Conservation (phyloP, 2,329 filamentous ascomycete genomes). For the Claviceps capensis region DNA sequence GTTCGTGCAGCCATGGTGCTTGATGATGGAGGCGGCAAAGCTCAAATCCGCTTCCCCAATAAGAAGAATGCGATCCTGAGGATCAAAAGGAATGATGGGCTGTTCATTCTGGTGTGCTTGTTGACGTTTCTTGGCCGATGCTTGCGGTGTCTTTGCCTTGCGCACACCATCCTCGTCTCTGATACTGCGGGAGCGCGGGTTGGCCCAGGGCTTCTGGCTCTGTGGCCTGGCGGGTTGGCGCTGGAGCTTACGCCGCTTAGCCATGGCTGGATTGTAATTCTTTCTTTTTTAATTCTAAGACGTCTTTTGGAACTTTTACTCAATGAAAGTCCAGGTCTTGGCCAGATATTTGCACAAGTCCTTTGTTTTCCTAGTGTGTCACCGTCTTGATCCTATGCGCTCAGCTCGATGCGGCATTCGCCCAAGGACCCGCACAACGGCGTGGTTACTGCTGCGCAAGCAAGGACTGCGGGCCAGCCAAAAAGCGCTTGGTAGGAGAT, state of each 20-base stretch:
- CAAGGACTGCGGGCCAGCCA: no score
- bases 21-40: constrained; percentile 54
- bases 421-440: no score
- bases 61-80: constrained; percentile 56
- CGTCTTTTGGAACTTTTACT: background rate
- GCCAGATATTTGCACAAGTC: no score
- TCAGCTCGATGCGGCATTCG: background rate
- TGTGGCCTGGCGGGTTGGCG: constrained; percentile 8
- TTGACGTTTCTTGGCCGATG: constrained; percentile 3
- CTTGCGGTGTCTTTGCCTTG: constrained; percentile 6
- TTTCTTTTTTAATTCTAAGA: background rate
- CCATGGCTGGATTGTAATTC: constrained; percentile 2
- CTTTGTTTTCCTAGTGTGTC: background rate
- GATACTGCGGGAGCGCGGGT: background rate
- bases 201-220: constrained; percentile 8
- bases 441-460: no score
- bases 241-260: constrained; percentile 9
- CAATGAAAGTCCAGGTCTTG: no score
- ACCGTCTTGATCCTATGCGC: background rate
- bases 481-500: background rate
- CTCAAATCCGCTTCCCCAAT: constrained; percentile 73
- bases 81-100: constrained; percentile 53
- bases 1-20: constrained; percentile 50
- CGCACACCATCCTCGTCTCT: background rate
- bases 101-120: constrained; percentile 15